These are phyloP conservation scores for Mycena olivaceomarginata DNA, from an alignment of 768 basidiomycete genomes.

Conservation along the genomic window DNA sequence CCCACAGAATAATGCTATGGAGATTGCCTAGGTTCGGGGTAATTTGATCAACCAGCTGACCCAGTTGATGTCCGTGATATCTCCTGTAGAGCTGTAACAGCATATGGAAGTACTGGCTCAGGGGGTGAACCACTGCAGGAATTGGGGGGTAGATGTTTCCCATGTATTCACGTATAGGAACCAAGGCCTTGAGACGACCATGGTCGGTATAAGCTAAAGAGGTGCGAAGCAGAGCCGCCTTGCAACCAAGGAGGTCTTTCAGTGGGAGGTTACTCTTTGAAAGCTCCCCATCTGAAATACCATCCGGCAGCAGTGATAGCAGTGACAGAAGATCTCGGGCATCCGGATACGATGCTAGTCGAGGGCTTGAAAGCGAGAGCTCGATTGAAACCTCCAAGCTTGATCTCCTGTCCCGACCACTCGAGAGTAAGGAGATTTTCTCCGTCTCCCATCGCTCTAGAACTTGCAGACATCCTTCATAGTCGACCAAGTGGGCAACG, in stretches of 20 bases:
- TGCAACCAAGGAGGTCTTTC: not conserved
- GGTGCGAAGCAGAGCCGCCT: conserved; percentile 14
- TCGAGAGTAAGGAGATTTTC: conserved; percentile 10
- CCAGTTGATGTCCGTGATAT: not conserved
- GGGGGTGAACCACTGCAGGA: not conserved
- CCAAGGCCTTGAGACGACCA: not conserved
- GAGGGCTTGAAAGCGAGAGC: conserved; percentile 28
- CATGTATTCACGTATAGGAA: conserved; percentile 1
- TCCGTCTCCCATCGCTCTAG: conserved; percentile 9
- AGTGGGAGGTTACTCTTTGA: conserved; percentile 13
- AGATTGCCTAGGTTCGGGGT: conserved; percentile 8
- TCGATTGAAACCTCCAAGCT: conserved; percentile 22
- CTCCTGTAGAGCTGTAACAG: not conserved
- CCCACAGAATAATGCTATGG: not conserved
- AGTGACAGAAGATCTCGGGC: not conserved
- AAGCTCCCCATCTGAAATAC: conserved; percentile 12
- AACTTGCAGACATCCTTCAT: conserved; percentile 4
- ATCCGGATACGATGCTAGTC: not conserved
- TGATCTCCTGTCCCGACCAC: conserved; percentile 9
- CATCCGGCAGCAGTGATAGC: conserved; percentile 20
- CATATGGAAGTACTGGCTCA: not conserved
- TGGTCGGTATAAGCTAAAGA: conserved; percentile 11
- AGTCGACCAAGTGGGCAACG: conserved; percentile 18
- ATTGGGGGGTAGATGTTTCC: not conserved
- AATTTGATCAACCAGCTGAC: not conserved